Evolutionary conservation across 768 basidiomycete species (phyloP), one percentile per base, ranked within the genome.

Genomic region (Grammothele lineata): DNA sequence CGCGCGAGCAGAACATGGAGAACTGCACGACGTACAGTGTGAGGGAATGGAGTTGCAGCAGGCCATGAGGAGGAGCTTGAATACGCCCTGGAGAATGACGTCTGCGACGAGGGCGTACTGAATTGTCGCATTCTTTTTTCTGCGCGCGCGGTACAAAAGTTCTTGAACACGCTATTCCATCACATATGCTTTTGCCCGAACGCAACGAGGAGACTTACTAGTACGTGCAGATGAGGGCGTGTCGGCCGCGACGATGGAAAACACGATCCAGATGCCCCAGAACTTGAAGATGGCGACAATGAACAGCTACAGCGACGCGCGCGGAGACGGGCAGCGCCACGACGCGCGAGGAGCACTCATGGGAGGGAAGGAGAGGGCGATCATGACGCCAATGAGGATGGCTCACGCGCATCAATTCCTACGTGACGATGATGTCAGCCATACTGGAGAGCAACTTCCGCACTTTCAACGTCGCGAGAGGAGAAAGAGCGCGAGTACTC

Each of bases 71-170:
- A 86, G 86, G 47, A 91, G 80, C 60, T 76, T 81, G 71, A 93
- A 90, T 0, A 92, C 93, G 26, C 92, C 93, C n/a, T 90, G 85
- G 9, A 86, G 77, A 10, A 94, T 81, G 8, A 90, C 67, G 14
- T 64, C 66, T 0, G 71, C 69, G 9, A 77, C 63, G 54, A 73
- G 72, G 6, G 69, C 76, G 55, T 75, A 78, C 38, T 60, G 57
- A 14, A 77, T 55, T 30, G 69, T 70, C 35, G 64, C 70, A 56
- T 61, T 65, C 49, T 71, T 69, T 88, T 90, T 48, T 82, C 81
- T 1, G 86, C 88, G 18, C 88, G 81, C 0, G 78, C 65, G 15
- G 74, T 65, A 58, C 88, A 91, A 62, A 83, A 78, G 50, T 85
- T 89, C 57, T 81, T 84, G 79, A 93, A 93, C 0, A 85, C 85